Conservation (phyloP, 225 moss, liverwort and hornwort genomes). For the Neckera pumila region DNA sequence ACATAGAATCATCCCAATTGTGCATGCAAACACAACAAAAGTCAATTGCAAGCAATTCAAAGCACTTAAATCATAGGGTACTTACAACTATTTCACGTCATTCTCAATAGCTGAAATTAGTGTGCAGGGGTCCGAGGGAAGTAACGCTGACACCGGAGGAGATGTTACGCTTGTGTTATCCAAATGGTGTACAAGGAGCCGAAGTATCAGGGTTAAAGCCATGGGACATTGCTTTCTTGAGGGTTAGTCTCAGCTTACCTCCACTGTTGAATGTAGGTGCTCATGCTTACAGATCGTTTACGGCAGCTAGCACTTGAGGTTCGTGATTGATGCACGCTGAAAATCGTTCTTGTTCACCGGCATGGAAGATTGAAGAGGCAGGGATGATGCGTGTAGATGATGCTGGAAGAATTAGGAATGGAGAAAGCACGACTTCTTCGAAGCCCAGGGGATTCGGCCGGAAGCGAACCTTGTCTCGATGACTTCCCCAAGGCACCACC, state of each 20-base stretch:
- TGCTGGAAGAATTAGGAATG: slow-evolving; percentile 25
- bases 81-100: not conserved
- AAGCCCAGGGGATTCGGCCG: not conserved
- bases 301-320: no score
- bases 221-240: slow-evolving; percentile 25
- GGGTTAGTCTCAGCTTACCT: slow-evolving; percentile 1
- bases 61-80: not conserved
- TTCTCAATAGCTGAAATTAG: not conserved
- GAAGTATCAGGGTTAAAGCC: slow-evolving; percentile 25
- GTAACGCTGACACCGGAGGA: slow-evolving; percentile 27
- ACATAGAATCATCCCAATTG: not conserved
- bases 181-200: slow-evolving; percentile 28
- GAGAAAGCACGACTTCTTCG: slow-evolving; percentile 11
- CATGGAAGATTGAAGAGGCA: not conserved
- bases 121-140: slow-evolving; percentile 24
- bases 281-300: not conserved
- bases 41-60: not conserved
- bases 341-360: not conserved
- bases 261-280: not conserved
- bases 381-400: slow-evolving; percentile 14
- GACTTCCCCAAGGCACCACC: slow-evolving; percentile 8
- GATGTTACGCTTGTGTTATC: slow-evolving; percentile 37
- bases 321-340: not conserved
- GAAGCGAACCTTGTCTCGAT: not conserved
- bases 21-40: not conserved